phyloP scores from a whole-genome alignment of 2,329 filamentous ascomycete species.

The Periconia digitata region DNA sequence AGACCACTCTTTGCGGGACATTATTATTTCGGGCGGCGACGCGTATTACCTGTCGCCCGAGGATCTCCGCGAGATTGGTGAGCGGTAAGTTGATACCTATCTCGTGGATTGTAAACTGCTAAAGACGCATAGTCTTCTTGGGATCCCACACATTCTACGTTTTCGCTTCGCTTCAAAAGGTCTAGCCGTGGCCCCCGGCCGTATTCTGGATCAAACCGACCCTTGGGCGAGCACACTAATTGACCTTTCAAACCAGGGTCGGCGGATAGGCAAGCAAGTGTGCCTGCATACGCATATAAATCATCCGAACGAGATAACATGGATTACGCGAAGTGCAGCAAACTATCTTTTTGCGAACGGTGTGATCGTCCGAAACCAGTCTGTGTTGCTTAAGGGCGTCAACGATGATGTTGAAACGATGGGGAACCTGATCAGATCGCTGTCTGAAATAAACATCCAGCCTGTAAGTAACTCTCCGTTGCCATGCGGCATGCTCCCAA shows the following conservation, averaged over 20 bases:
- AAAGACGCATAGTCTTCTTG: no score
- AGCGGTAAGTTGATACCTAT: no score
- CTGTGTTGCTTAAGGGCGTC: constrained; percentile 60
- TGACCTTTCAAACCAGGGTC: constrained; percentile 54
- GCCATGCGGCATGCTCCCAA: no score
- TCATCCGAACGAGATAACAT: constrained; percentile 63
- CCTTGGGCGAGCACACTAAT: constrained; percentile 58
- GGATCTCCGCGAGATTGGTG: constrained; percentile 57
- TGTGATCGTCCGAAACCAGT: constrained; percentile 62
- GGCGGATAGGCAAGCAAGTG: constrained; percentile 58
- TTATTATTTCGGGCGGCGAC: constrained; percentile 66
- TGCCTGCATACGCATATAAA: constrained; percentile 69
- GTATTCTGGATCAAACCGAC: constrained; percentile 54
- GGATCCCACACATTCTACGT: constrained; percentile 60
- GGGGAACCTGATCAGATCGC: constrained; percentile 53
- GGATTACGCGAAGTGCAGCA: constrained; percentile 58
- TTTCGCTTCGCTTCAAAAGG: constrained; percentile 66
- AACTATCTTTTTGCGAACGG: constrained; percentile 54
- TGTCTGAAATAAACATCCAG: constrained; percentile 60
- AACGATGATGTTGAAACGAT: constrained; percentile 61
- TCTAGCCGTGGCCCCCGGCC: constrained; percentile 59
- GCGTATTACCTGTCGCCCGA: constrained; percentile 59
- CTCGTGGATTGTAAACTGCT: no score
- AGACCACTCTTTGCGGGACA: constrained; percentile 55
- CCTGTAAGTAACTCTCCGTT: no score